Percentiles rank a stretch among this genome's conserved stretches.
phyloP scores from a whole-genome alignment of 495 filamentous ascomycete genomes.

The Penicillium subrubescens region DNA sequence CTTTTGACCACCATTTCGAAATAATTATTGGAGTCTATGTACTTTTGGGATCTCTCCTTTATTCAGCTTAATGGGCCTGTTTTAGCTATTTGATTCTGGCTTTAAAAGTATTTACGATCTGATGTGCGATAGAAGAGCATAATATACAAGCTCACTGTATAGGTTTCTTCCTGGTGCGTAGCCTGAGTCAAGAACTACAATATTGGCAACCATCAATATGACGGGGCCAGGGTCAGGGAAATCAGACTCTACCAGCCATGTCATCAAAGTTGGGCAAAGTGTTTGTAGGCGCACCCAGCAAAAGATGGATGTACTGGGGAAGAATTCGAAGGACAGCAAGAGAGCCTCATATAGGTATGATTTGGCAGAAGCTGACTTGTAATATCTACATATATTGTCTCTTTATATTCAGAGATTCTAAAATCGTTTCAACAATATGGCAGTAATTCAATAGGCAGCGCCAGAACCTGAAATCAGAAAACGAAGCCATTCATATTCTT shows the following conservation, averaged over 20 bases:
- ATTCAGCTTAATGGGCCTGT: background rate
- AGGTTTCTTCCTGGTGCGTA: background rate
- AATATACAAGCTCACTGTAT: no score
- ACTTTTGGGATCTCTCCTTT: background rate
- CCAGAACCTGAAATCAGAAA: constrained; percentile 1
- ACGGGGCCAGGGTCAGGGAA: background rate
- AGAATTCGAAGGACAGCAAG: no score
- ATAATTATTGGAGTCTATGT: background rate
- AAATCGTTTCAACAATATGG: background rate
- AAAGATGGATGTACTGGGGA: background rate
- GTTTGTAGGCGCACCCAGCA: background rate
- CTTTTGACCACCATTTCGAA: background rate
- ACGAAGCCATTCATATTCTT: constrained; percentile 26
- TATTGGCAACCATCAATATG: background rate
- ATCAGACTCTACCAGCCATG: background rate
- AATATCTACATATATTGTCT: background rate
- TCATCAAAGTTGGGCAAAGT: background rate
- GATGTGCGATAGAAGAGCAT: no score
- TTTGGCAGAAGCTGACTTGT: background rate
- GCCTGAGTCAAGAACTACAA: background rate
- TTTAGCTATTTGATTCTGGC: no score
- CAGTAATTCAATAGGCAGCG: background rate
- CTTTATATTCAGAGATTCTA: background rate
- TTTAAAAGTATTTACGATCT: no score
- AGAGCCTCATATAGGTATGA: background rate